Percentiles rank a stretch among this genome's conserved stretches.
These are phyloP conservation scores for Thraustochytrium sp. DNA, from an alignment of 352 stramenopile species.

Conservation along the genomic window DNA sequence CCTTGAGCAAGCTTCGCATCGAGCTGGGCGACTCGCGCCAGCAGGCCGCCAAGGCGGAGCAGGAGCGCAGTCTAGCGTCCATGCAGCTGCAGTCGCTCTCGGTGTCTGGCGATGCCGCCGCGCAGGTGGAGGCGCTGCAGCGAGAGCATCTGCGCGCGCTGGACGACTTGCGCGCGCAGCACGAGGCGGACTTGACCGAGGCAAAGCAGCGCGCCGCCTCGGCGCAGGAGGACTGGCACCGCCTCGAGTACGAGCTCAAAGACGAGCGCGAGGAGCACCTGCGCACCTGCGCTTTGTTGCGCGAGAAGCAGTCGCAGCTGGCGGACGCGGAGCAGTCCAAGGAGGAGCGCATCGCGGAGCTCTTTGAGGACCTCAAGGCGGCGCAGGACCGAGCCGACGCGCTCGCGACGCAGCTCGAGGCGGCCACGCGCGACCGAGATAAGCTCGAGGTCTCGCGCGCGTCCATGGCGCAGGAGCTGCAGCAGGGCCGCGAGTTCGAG, in stretches of 20 bases:
- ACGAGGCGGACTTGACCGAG: neutral
- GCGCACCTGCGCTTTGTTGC: constrained; percentile 15
- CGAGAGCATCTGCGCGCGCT: neutral
- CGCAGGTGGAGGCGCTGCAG: neutral
- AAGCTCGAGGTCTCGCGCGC: neutral
- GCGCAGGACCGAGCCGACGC: neutral
- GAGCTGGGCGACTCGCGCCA: constrained; percentile 10
- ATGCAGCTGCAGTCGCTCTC: constrained; percentile 18
- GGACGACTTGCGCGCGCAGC: neutral
- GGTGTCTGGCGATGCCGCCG: neutral
- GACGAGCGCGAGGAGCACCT: constrained; percentile 35
- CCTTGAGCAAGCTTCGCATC: constrained; percentile 2
- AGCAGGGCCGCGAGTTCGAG: constrained; percentile 4
- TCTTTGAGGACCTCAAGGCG: constrained; percentile 20
- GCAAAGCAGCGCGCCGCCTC: neutral
- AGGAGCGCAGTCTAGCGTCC: neutral
- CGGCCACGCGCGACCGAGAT: neutral
- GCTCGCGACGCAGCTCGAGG: neutral
- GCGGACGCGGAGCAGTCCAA: neutral
- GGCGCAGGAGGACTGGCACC: constrained; percentile 30
- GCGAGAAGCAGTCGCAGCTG: constrained; percentile 32
- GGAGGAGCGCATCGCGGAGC: constrained; percentile 25
- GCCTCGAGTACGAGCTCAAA: constrained; percentile 41
- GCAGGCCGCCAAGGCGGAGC: neutral
- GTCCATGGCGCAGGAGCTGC: neutral